Evolutionary conservation across 2,329 filamentous ascomycete genomes (phyloP).

Genomic region (Cladosporium sp.): DNA sequence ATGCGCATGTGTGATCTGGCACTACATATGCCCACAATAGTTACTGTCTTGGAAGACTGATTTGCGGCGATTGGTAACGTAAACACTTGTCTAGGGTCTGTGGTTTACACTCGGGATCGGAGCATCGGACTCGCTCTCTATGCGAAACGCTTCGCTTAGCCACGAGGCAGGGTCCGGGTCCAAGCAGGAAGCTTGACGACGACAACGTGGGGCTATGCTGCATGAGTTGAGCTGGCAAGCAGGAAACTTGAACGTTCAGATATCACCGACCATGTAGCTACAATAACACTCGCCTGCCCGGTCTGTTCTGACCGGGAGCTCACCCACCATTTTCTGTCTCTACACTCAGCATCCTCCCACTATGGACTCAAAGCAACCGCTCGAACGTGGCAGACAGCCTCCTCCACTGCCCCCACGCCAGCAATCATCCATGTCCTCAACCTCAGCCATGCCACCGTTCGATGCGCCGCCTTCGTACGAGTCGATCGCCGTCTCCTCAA

Average conservation of each 20-base stretch:
- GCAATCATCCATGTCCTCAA: background rate
- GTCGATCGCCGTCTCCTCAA: background rate
- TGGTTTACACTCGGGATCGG: no score
- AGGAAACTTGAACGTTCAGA: background rate
- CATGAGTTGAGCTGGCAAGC: slow-evolving; percentile 1
- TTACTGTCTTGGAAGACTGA: no score
- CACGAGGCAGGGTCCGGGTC: no score
- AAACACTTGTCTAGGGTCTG: no score
- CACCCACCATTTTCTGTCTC: background rate
- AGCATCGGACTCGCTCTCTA: no score
- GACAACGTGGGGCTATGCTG: background rate
- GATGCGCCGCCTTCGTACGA: slow-evolving; percentile 14
- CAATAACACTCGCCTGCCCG: background rate
- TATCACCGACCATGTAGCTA: background rate
- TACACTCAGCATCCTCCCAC: background rate
- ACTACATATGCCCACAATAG: no score
- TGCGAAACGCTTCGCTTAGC: no score
- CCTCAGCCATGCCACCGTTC: background rate
- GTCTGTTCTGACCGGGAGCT: background rate
- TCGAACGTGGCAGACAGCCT: background rate
- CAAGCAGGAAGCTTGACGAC: background rate
- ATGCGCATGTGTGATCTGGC: no score
- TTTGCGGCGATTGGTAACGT: no score
- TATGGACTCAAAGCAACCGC: slow-evolving; percentile 10
- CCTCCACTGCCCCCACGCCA: slow-evolving; percentile 13